Evolutionary conservation across 2,329 filamentous ascomycete genomes (phyloP), one percentile per base, ranked within the genome.

Genomic region (Aschersonia sp.): DNA sequence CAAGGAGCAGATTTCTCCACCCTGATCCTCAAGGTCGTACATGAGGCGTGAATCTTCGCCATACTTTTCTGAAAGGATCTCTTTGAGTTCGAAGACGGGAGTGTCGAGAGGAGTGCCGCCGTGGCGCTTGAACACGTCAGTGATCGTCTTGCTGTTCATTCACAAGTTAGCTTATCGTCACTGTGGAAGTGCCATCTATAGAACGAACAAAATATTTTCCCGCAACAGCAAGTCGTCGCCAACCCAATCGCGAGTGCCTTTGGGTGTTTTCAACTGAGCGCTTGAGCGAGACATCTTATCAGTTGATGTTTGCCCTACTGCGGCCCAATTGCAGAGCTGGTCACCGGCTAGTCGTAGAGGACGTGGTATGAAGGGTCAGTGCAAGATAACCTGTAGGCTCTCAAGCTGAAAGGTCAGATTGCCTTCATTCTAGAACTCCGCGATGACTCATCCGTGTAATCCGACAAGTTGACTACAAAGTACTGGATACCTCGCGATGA

Each of bases 41-140:
- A 94, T 92, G 62, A 94, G 82, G 65, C 91, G 89, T 59, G 82
- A 86, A 65, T 94, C 88, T 69, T 94, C 88, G 62, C 88, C 88
- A 70, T 94, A 94, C 71, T 94, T 50, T 52, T 86, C 88, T 20
- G 87, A 75, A 40, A 94, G 75, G 53, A 94, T 91, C 58, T 94
- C 87, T 61, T 83, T 84, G 52, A 92, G 73, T 65, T 94, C 88
- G 61, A 94, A 94, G 51, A 92, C 86, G 54, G 75, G 78, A 51
- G 85, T 92, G 65, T 89, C 85, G 54, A 92, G 80, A 52, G 84
- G 82, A 51, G 84, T 80, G 53, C 77, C 86, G 63, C 84, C 85
- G 70, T 91, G 84, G 58, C 84, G 82, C 69, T 89, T 88, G 72
- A 92, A 91, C 61, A 89, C 80, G 50, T 81, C 71, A 54, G 78